phyloP scores from a whole-genome alignment of 108 stramenopile genomes.

The Pseudonitzschia delicatissima region DNA sequence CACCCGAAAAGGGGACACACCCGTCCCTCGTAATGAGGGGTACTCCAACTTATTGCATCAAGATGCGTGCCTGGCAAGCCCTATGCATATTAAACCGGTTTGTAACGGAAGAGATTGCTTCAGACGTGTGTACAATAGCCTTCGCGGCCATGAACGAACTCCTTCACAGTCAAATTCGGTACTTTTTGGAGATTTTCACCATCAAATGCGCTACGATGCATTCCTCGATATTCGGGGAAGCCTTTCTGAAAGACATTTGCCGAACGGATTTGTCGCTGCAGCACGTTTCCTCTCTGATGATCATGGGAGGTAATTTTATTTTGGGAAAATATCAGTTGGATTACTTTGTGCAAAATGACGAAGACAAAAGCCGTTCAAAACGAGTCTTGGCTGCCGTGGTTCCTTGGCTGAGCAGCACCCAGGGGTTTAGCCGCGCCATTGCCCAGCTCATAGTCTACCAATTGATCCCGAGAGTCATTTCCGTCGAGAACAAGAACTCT shows the following conservation, averaged over 20 bases:
- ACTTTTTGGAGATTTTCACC: constrained; percentile 79
- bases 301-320: constrained; percentile 75
- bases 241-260: constrained; percentile 53
- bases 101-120: constrained; percentile 65
- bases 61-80: constrained; percentile 80
- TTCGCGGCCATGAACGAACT: constrained; percentile 51
- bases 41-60: constrained; percentile 57
- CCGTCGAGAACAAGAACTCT: neutral
- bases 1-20: constrained; percentile 21
- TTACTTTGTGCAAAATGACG: constrained; percentile 41
- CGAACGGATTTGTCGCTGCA: constrained; percentile 63
- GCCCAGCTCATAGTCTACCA: constrained; percentile 74
- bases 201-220: constrained; percentile 67
- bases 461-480: constrained; percentile 62
- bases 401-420: constrained; percentile 86
- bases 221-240: constrained; percentile 51
- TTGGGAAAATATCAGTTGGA: constrained; percentile 59
- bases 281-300: constrained; percentile 74
- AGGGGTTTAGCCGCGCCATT: constrained; percentile 82
- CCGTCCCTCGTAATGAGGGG: constrained; percentile 66
- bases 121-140: constrained; percentile 42
- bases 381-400: constrained; percentile 63
- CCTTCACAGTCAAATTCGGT: constrained; percentile 77
- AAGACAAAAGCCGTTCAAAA: constrained; percentile 29
- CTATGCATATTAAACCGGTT: constrained; percentile 69